These are phyloP conservation scores for Aurinia saxatilis DNA, from an alignment of 345 rosid species.

Conservation along the genomic window DNA sequence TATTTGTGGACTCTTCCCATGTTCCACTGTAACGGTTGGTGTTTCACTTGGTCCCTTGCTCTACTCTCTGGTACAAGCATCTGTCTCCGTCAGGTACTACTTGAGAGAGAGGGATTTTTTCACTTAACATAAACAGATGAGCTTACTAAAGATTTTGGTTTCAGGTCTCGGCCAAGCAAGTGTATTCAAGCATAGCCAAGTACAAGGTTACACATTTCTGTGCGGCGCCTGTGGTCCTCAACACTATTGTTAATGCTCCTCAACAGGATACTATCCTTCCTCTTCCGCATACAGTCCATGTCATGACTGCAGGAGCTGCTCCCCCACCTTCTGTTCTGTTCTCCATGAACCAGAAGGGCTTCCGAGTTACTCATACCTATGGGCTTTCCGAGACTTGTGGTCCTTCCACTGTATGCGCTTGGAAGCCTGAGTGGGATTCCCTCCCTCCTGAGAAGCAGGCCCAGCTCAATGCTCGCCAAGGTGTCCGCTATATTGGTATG, in stretches of 20 bases:
- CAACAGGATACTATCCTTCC: conserved; percentile 71
- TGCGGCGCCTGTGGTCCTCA: conserved; percentile 93
- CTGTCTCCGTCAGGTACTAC: conserved; percentile 83
- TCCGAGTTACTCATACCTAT: conserved; percentile 74
- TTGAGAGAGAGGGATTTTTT: not conserved
- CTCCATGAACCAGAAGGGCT: conserved; percentile 68
- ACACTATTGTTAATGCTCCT: conserved; percentile 66
- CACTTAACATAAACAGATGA: not conserved
- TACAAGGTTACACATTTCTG: conserved; percentile 74
- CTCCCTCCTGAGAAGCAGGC: conserved; percentile 64
- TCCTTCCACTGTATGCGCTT: conserved; percentile 75
- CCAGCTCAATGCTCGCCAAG: conserved; percentile 88
- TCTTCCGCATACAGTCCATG: conserved; percentile 67
- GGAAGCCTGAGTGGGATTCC: conserved; percentile 94
- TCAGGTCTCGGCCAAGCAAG: conserved; percentile 78
- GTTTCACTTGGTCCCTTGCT: conserved; percentile 81
- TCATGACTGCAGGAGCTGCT: conserved; percentile 90
- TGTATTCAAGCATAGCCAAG: conserved; percentile 69
- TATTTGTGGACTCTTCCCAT: conserved; percentile 96
- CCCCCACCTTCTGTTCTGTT: conserved; percentile 77
- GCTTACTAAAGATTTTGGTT: not conserved
- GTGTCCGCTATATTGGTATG: conserved; percentile 61
- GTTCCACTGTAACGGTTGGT: conserved; percentile 95
- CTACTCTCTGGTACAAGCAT: conserved; percentile 72
- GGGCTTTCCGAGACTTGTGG: conserved; percentile 94